Conservation (phyloP, 768 basidiomycete genomes). For the Russula dissimulans region DNA sequence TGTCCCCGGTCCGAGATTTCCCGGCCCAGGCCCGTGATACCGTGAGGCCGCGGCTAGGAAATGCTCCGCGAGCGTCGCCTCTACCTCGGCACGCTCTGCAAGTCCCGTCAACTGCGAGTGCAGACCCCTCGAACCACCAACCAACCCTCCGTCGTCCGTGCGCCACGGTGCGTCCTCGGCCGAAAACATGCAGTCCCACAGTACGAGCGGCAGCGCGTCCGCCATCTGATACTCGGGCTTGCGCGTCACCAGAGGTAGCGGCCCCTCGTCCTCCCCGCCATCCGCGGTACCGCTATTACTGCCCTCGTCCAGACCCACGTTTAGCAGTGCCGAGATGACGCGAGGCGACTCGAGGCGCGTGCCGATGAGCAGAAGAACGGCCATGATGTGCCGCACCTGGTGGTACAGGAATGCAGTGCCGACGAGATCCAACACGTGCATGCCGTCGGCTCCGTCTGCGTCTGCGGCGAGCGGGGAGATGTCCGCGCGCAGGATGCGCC, state of each 20-base stretch:
- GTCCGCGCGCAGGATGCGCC: constrained; percentile 58
- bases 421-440: constrained; percentile 74
- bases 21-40: constrained; percentile 39
- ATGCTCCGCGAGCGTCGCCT: constrained; percentile 52
- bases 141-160: constrained; percentile 38
- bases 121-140: constrained; percentile 20
- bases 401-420: constrained; percentile 91
- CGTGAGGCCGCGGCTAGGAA: constrained; percentile 49
- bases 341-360: constrained; percentile 64
- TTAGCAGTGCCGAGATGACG: constrained; percentile 64
- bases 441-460: constrained; percentile 21
- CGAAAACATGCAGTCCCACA: constrained; percentile 82
- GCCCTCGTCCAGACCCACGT: constrained; percentile 39
- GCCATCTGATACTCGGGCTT: constrained; percentile 96
- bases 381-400: constrained; percentile 93
- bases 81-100: constrained; percentile 53
- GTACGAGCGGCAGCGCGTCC: constrained; percentile 78
- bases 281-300: constrained; percentile 11
- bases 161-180: constrained; percentile 66
- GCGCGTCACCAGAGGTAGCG: constrained; percentile 44
- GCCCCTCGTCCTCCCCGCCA: constrained; percentile 22
- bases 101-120: constrained; percentile 5
- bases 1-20: constrained; percentile 30
- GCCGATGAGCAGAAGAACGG: constrained; percentile 82
- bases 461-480: constrained; percentile 37